Conservation (phyloP, 169 alveolate genomes). For the Theileria parva region DNA sequence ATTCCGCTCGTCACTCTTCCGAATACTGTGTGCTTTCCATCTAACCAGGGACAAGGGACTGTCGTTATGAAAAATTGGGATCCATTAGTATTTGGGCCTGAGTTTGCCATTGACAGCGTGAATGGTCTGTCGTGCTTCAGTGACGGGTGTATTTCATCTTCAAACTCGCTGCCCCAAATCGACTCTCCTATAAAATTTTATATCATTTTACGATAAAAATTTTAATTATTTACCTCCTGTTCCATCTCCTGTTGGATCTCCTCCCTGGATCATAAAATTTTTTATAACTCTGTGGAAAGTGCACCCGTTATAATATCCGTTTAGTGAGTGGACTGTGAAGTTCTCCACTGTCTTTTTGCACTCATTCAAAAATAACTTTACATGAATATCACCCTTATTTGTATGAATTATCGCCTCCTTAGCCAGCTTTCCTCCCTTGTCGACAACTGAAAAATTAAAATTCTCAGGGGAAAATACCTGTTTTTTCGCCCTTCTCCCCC, state of each 20-base stretch:
- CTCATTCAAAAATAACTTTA: constrained; percentile 87
- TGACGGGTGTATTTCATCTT: constrained; percentile 92
- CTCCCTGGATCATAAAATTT: constrained; percentile 98
- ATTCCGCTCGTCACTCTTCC: constrained; percentile 95
- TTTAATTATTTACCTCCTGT: constrained; percentile 91
- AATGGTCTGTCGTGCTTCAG: constrained; percentile 93
- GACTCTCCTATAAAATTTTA: constrained; percentile 83
- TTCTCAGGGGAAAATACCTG: constrained; percentile 19
- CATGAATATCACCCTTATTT: constrained; percentile 95
- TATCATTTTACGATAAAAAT: no score
- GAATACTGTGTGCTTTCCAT: constrained; percentile 97
- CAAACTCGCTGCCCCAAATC: constrained; percentile 93
- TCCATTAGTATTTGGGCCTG: constrained; percentile 97
- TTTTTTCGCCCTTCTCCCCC: constrained; percentile 58
- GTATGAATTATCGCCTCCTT: constrained; percentile 93
- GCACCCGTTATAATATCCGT: constrained; percentile 87
- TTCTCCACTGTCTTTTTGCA: constrained; percentile 96
- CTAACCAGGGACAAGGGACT: constrained; percentile 95
- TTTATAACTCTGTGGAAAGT: constrained; percentile 88
- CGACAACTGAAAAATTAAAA: constrained; percentile 14
- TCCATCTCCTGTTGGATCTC: constrained; percentile 99
- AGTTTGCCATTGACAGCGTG: constrained; percentile 98
- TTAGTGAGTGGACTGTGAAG: constrained; percentile 91
- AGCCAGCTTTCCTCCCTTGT: constrained; percentile 72
- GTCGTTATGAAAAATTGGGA: constrained; percentile 97